phyloP scores from a whole-genome alignment of 2,329 filamentous ascomycete species.

The Hymenoscyphus fraxineus region DNA sequence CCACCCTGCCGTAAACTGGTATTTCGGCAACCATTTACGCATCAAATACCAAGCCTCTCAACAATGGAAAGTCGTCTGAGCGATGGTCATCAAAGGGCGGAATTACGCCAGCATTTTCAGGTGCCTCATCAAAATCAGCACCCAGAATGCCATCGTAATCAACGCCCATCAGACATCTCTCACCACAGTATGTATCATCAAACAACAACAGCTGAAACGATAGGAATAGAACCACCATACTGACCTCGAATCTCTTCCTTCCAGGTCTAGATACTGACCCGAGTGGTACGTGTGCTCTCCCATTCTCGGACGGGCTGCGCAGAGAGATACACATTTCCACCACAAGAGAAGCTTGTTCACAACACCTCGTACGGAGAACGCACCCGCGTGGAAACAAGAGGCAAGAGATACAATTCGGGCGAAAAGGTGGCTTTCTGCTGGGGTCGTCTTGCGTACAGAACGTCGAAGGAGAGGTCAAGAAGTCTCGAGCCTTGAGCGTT shows the following conservation, averaged over 20 bases:
- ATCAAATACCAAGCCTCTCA: not conserved
- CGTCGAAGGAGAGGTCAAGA: not conserved
- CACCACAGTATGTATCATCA: not conserved
- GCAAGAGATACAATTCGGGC: not conserved
- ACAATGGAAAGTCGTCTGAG: not conserved
- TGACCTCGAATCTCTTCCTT: not conserved
- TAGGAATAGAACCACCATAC: not conserved
- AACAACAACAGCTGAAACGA: not conserved
- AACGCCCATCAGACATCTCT: not conserved
- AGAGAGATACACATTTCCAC: not conserved
- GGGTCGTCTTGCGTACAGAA: not conserved
- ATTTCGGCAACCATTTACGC: not conserved
- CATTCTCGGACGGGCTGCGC: not conserved
- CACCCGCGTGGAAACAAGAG: not conserved
- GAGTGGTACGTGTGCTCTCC: not conserved
- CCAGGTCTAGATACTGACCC: not conserved
- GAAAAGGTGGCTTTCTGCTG: not conserved
- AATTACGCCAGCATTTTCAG: not conserved
- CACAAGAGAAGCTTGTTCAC: not conserved
- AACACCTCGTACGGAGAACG: not conserved
- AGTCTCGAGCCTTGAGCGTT: not conserved
- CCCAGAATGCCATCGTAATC: not conserved
- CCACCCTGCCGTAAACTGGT: not conserved
- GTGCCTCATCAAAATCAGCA: not conserved
- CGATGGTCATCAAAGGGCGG: not conserved